Conservation (phyloP, 192 early-diverging fungal genomes). For the Coemansia sp. region DNA sequence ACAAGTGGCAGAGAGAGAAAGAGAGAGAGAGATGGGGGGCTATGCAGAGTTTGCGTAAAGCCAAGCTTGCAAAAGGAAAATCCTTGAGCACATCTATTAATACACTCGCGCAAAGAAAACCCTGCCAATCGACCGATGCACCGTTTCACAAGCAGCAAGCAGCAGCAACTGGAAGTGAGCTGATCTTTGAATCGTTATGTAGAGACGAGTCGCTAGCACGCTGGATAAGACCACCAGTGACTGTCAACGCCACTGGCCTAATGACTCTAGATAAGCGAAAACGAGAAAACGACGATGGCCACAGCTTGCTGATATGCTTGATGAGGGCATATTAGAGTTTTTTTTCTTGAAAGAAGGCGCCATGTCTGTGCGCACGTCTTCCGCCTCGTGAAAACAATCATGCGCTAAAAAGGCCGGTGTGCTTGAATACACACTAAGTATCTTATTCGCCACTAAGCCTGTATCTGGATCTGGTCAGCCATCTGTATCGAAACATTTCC, state of each 20-base stretch:
- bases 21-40: background rate
- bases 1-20: background rate
- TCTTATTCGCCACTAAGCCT: background rate
- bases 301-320: background rate
- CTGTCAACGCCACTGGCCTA: background rate
- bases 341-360: background rate
- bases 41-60: background rate
- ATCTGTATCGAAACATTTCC: background rate
- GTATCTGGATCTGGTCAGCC: no score
- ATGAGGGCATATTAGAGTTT: no score
- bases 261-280: background rate
- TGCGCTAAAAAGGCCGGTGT: background rate
- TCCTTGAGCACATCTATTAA: background rate
- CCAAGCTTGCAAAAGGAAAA: background rate
- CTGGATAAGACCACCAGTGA: no score
- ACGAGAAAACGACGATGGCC: background rate
- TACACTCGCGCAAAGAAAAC: background rate
- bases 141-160: background rate
- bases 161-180: background rate
- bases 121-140: background rate
- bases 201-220: background rate
- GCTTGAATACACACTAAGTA: background rate
- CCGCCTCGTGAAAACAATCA: background rate
- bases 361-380: background rate
- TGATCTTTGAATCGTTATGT: background rate